Base-by-base conservation (phyloP, 169 alveolate genomes). In the Toxoplasma gondii region DNA sequence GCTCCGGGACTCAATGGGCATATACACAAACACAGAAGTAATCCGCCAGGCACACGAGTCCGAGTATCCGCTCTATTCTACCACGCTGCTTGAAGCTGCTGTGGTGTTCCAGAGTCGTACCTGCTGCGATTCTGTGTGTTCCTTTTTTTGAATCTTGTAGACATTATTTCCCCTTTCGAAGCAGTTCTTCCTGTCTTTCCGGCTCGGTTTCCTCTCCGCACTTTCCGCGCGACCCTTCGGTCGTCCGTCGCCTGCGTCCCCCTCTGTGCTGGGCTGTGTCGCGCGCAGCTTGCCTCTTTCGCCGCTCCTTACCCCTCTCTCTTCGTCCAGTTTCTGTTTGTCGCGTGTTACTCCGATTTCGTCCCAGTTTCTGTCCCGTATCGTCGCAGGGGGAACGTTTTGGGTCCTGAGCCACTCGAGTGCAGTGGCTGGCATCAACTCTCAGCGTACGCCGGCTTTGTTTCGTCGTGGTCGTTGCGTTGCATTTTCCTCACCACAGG, bases 211-310 rank as follows among this genome's bases (percentile, higher is more conserved):
- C n/a, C 74, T 64, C n/a, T 64, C 74, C 29, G 74, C 74, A 64
- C 74, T 64, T 64, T 64, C 22, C 74, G 74, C 74, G 9, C 74
- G n/a, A 12, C 74, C 74, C 74, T 16, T 27, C 4, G 24, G 74
- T 64, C 74, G 34, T 64, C 24, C 74, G 24, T 64, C 24, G 74
- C 74, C 74, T 64, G 74, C 29, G 74, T 64, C 74, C 74, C 58
- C 74, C 74, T 64, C 74, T 64, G 34, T 64, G 74, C 74, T 64
- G 74, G 74, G 74, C 74, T 64, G 34, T 64, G 74, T 64, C 74
- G 74, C 74, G 74, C 74, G 74, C 34, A 1, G 74, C 74, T 31
- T 31, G 74, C 24, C 74, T 64, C 74, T 64, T 64, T 16, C n/a
- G 74, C 74, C 31, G 74, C 74, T 64, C 74, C 34, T 64, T 19